Conservation (phyloP, 768 basidiomycete species). For the Tulasnella sp. region DNA sequence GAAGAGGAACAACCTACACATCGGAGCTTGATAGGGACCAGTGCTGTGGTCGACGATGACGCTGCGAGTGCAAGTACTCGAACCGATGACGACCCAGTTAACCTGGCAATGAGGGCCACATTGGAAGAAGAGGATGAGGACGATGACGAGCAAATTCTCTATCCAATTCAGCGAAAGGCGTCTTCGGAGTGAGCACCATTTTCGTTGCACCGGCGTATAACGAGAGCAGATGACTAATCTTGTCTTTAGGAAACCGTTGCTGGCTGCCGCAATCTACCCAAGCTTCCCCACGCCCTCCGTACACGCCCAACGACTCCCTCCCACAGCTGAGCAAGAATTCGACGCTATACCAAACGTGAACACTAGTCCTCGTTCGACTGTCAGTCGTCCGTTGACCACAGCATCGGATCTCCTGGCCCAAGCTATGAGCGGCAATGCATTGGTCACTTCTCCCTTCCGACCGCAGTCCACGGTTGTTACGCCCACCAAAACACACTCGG, state of each 20-base stretch:
- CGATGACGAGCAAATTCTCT: slow-evolving; percentile 48
- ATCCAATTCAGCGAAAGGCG: slow-evolving; percentile 2
- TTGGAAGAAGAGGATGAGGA: slow-evolving; percentile 55
- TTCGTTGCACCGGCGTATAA: not conserved
- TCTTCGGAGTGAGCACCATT: not conserved
- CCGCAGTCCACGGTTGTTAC: not conserved
- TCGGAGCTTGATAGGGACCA: not conserved
- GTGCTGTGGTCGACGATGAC: slow-evolving; percentile 55
- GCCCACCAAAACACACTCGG: not conserved
- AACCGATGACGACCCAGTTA: slow-evolving; percentile 83
- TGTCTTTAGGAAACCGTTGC: not conserved
- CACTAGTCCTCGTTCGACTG: not conserved
- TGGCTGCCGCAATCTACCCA: not conserved
- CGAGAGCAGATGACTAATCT: not conserved
- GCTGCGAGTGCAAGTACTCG: slow-evolving; percentile 68
- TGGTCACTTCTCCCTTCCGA: slow-evolving; percentile 14
- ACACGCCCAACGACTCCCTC: slow-evolving; percentile 1
- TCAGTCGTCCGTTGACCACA: slow-evolving; percentile 5
- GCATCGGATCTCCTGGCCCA: slow-evolving; percentile 35
- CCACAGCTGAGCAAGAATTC: not conserved
- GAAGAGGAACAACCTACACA: slow-evolving; percentile 19
- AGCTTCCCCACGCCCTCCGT: not conserved
- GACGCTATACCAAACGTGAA: slow-evolving; percentile 4
- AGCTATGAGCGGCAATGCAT: slow-evolving; percentile 22
- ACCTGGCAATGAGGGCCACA: slow-evolving; percentile 51